Evolutionary conservation across 2,329 filamentous ascomycete species (phyloP).

Genomic region (Trichophyton mentagrophytes): DNA sequence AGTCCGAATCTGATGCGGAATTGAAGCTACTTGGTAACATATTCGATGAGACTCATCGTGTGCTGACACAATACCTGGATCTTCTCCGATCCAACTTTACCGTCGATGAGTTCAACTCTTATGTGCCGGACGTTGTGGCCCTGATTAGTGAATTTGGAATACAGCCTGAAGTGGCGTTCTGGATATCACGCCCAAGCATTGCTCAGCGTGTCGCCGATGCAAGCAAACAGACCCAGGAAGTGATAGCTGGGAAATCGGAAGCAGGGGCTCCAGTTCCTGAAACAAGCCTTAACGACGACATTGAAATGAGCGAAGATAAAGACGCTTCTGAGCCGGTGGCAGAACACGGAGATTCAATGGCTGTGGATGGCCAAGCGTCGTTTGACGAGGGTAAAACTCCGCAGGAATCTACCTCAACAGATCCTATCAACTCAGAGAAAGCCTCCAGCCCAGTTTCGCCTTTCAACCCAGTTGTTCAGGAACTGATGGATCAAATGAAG

Average conservation of each 20-base stretch:
- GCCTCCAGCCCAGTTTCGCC: slow-evolving; percentile 24
- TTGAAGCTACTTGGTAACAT: slow-evolving; percentile 82
- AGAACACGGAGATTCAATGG: slow-evolving; percentile 9
- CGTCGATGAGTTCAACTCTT: slow-evolving; percentile 60
- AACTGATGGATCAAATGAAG: slow-evolving; percentile 58
- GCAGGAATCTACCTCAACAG: slow-evolving; percentile 16
- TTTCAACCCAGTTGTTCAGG: slow-evolving; percentile 59
- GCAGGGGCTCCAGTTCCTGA: slow-evolving; percentile 16
- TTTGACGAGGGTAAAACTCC: slow-evolving; percentile 10
- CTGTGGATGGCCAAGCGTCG: slow-evolving; percentile 7
- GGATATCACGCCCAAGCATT: slow-evolving; percentile 65
- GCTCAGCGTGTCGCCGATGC: slow-evolving; percentile 46
- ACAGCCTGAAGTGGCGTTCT: slow-evolving; percentile 68
- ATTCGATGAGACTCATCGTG: slow-evolving; percentile 77
- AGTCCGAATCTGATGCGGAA: slow-evolving; percentile 54
- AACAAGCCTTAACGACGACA: slow-evolving; percentile 20
- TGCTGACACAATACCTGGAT: slow-evolving; percentile 79
- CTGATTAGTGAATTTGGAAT: slow-evolving; percentile 70
- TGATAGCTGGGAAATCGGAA: slow-evolving; percentile 20
- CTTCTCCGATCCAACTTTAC: slow-evolving; percentile 69
- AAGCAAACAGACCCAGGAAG: slow-evolving; percentile 23
- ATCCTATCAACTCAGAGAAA: slow-evolving; percentile 25
- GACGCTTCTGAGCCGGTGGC: slow-evolving; percentile 16
- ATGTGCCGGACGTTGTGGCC: slow-evolving; percentile 60
- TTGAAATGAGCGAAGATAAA: slow-evolving; percentile 21